Evolutionary conservation across 768 basidiomycete genomes (phyloP).

Genomic region (Suillus decipiens): DNA sequence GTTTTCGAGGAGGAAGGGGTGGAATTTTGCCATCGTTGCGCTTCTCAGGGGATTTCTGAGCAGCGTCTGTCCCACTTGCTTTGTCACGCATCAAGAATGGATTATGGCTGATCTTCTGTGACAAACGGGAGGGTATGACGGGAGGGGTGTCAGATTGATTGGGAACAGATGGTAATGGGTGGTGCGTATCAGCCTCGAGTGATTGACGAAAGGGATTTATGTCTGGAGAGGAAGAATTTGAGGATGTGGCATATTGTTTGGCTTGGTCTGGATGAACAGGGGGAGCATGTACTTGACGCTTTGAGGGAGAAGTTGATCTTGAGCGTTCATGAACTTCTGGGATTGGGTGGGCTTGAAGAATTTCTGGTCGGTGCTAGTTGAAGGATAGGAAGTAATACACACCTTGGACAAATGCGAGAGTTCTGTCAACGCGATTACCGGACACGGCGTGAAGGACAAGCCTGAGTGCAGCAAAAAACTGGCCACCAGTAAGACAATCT

Average conservation of each 20-base stretch:
- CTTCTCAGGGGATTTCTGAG: slow-evolving; percentile 14
- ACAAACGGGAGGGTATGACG: slow-evolving; percentile 14
- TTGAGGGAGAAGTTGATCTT: slow-evolving; percentile 24
- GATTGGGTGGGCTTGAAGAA: slow-evolving; percentile 21
- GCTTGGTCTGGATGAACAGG: slow-evolving; percentile 31
- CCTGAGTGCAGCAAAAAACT: slow-evolving; percentile 76
- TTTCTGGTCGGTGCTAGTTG: slow-evolving; percentile 14
- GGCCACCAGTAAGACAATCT: slow-evolving; percentile 62
- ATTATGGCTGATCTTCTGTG: slow-evolving; percentile 30
- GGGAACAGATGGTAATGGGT: neutral
- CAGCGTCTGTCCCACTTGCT: slow-evolving; percentile 8
- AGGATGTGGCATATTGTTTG: slow-evolving; percentile 22
- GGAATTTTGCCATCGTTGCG: slow-evolving; percentile 26
- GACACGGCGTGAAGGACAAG: slow-evolving; percentile 61
- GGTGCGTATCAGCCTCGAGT: slow-evolving; percentile 15
- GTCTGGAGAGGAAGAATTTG: slow-evolving; percentile 24
- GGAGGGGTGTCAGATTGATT: slow-evolving; percentile 13
- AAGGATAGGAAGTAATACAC: slow-evolving; percentile 16
- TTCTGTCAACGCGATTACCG: slow-evolving; percentile 65
- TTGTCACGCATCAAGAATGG: slow-evolving; percentile 32
- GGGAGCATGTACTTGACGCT: slow-evolving; percentile 24
- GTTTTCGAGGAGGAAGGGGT: slow-evolving; percentile 40
- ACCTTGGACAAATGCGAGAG: slow-evolving; percentile 79
- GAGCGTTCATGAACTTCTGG: slow-evolving; percentile 7
- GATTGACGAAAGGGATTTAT: slow-evolving; percentile 33